Base-by-base conservation (phyloP, 305 asterid genomes). In the Fraxinus ornus region DNA sequence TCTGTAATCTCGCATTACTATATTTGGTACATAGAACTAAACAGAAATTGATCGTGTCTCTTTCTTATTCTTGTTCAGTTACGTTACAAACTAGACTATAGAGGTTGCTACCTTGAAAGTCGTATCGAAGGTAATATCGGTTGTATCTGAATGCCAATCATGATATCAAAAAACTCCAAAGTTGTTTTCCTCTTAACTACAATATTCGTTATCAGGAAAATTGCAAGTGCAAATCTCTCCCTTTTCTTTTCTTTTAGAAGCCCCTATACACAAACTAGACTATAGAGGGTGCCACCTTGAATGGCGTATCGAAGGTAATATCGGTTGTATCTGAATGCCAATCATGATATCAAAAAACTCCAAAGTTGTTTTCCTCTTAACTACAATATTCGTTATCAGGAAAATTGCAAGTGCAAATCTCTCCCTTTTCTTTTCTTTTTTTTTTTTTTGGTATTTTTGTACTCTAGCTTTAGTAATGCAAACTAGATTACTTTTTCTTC, bases 401-500 rank as follows among this genome's bases (percentile, higher is more conserved):
- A 24, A 60, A 60, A 21, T 6, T 19, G 70, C 30, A 21, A 60
- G 70, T 60, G 28, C 30, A 57, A 57, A 60, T 60, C 13, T 60
- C 70, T 60, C 30, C 7, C 7, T n/a, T 3, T 52, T 36, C 7
- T 6, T 2, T 8, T 62, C 13, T 62, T 62, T 24, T 22, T 7
- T 55, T 36, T 6, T 36, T 37, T 39, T 8, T 3, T 3, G 0
- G 1, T 62, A 4, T 62, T 62, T 24, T 8, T 7, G 15, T 62
- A 62, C 72, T 22, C 0, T 22, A 62, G 72, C 32, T 8, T 36
- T 35, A 76, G 82, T 22, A 72, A 83, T 21, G 86, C 85, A 78
- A 81, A 78, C 74, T 79, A 86, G 72, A 80, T 76, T 4, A 21
- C n/a, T 47, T 66, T 3, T 62, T 52, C 85, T 83, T 3, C 84